Evolutionary conservation across 768 basidiomycete species (phyloP).

Genomic region (Tulasnella sp.): DNA sequence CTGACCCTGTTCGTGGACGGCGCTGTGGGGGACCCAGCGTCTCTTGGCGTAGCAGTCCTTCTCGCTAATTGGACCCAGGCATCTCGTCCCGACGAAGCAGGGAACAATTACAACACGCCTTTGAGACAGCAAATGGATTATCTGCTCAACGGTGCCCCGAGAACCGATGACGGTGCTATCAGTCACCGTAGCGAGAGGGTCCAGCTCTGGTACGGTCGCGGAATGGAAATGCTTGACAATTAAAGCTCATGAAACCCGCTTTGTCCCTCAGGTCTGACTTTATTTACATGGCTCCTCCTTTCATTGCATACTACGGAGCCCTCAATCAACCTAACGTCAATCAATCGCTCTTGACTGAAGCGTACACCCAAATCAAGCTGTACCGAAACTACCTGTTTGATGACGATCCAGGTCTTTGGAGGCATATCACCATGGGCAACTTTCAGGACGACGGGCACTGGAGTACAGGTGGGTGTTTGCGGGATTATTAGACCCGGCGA

Average conservation of each 20-base stretch:
- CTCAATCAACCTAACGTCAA: conserved; percentile 37
- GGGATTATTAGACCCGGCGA: not conserved
- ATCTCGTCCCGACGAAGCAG: conserved; percentile 45
- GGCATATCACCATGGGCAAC: conserved; percentile 59
- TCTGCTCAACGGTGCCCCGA: conserved; percentile 49
- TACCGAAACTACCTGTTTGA: conserved; percentile 64
- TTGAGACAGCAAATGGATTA: conserved; percentile 47
- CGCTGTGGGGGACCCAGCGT: conserved; percentile 73
- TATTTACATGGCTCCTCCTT: conserved; percentile 80
- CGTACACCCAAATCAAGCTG: conserved; percentile 62
- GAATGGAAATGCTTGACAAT: not conserved
- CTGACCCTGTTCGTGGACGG: conserved; percentile 36
- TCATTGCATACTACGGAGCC: conserved; percentile 72
- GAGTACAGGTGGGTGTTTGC: conserved; percentile 55
- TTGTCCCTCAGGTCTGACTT: conserved; percentile 55
- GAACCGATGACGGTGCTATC: conserved; percentile 67
- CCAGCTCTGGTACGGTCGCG: conserved; percentile 55
- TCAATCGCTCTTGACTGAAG: conserved; percentile 48
- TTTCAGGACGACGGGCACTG: conserved; percentile 62
- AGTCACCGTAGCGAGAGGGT: conserved; percentile 64
- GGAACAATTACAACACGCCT: conserved; percentile 44
- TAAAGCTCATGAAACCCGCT: not conserved
- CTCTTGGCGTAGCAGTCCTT: conserved; percentile 63
- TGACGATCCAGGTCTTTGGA: conserved; percentile 52
- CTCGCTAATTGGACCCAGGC: conserved; percentile 45